Evolutionary conservation across 2,329 filamentous ascomycete species (phyloP), one percentile per base, ranked within the genome.

Genomic region (Claviceps spartinae): DNA sequence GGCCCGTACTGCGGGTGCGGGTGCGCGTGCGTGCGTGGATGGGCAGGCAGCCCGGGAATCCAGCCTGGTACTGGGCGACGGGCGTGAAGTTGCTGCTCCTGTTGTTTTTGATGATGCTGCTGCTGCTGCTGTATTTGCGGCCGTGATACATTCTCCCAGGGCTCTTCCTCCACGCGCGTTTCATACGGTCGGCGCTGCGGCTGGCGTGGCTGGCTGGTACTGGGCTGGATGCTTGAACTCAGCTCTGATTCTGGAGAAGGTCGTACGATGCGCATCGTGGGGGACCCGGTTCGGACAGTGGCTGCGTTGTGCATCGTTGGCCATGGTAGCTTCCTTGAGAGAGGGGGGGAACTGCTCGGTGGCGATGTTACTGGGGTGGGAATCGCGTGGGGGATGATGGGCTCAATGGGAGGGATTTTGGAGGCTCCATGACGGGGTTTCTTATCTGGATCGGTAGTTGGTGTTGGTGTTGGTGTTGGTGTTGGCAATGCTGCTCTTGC

Each of bases 251-350:
- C 61, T 1, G 63, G 65, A 46, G 67, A 66, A 2, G 66, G 62
- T n/a, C 63, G 58, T 36, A 70, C 66, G 7, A 69, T 55, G 13
- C 68, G 63, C 63, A 71, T 63, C 9, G 66, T 69, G 0, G 66
- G 65, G 5, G 65, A 67, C 42, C 59, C 59, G n/a, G 60, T 59
- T 7, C 58, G 51, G 13, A 59, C 48, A 6, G 60, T 53, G 5
- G 55, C 60, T 1, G 60, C 55, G 41, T 64, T 59, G 7, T 56
- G 52, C 11, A 56, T 48, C 8, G 52, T 44, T 24, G 49, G 14
- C 51, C 6, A 11, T 9, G 38, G 18, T 13, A 9, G 18, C 18
- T 18, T 37, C n/a, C 36, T 37, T 5, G 47, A 22, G 4, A 16
- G 47, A 9, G 22, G 14, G 6, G 13, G 22, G 30, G 30, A 34